These are phyloP conservation scores for Lumnitzera littorea DNA, from an alignment of 345 rosid genomes.

Conservation along the genomic window DNA sequence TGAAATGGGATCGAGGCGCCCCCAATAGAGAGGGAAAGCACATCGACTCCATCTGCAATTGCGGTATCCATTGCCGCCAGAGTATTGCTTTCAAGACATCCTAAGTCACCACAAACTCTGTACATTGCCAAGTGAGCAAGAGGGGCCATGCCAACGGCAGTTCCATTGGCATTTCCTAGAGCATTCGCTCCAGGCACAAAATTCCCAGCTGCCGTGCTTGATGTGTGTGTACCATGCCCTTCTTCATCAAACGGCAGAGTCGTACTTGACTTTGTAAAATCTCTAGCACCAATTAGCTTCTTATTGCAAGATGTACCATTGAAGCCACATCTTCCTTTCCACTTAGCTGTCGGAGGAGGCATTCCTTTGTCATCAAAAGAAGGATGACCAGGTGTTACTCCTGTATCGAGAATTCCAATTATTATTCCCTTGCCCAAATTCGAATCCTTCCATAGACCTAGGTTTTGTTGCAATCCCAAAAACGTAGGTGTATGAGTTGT, in stretches of 20 bases:
- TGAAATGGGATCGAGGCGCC: conserved; percentile 20
- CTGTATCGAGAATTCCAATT: conserved; percentile 32
- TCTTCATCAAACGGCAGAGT: conserved; percentile 26
- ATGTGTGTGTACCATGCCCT: conserved; percentile 40
- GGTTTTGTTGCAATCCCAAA: conserved; percentile 16
- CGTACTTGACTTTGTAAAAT: conserved; percentile 3
- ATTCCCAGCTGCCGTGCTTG: conserved; percentile 33
- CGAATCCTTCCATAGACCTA: conserved; percentile 17
- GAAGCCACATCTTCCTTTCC: conserved; percentile 34
- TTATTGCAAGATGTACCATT: conserved; percentile 22
- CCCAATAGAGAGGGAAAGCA: conserved; percentile 33
- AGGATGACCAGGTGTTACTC: conserved; percentile 27
- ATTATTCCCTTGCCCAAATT: conserved; percentile 27
- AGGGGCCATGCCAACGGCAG: conserved; percentile 30
- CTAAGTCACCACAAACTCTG: conserved; percentile 18
- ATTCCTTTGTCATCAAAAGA: conserved; percentile 20
- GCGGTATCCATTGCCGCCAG: conserved; percentile 36
- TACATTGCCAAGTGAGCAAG: conserved; percentile 34
- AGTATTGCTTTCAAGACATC: conserved; percentile 25
- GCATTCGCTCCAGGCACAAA: conserved; percentile 21
- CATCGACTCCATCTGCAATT: conserved; percentile 30
- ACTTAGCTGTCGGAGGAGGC: conserved; percentile 21
- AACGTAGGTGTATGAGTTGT: conserved; percentile 35
- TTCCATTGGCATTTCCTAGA: conserved; percentile 23
- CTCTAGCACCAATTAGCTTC: conserved; percentile 34